Evolutionary conservation across 305 asterid species (phyloP).

Genomic region (Coffea humblotiana): DNA sequence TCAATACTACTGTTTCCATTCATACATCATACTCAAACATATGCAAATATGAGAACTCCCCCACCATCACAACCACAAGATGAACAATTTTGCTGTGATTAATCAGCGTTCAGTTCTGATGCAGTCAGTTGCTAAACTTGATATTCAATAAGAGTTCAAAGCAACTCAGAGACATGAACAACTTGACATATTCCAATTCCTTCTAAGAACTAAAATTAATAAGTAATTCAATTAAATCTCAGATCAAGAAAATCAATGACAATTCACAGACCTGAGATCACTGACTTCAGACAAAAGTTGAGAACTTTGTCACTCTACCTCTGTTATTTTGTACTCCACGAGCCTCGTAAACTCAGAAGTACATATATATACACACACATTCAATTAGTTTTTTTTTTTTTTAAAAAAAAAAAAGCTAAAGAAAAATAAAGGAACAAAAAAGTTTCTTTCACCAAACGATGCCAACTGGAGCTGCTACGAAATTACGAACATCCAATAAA

Average conservation of each 20-base stretch:
- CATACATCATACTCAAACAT: neutral
- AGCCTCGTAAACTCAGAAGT: constrained; percentile 2
- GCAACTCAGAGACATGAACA: neutral
- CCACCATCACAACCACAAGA: neutral
- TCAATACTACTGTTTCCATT: neutral
- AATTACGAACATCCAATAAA: constrained; percentile 6
- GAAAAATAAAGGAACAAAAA: neutral
- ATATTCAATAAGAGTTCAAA: neutral
- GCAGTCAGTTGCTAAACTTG: neutral
- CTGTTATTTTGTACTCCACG: neutral
- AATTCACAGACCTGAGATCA: constrained; percentile 4
- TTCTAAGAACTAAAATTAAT: neutral
- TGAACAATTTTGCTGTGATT: neutral
- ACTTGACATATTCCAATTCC: too few species aligned
- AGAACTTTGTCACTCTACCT: neutral
- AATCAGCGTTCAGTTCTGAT: neutral
- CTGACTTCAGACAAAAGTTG: neutral
- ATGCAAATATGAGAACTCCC: neutral
- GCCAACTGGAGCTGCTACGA: constrained; percentile 15
- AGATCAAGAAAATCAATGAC: neutral
- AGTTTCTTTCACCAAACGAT: constrained; percentile 24
- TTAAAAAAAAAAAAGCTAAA: neutral
- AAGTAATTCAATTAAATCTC: neutral
- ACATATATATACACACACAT: neutral
- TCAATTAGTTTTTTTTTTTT: neutral